A percentile compares a stretch with the other conserved stretches of the same genome.
Conservation (phyloP, 2,329 filamentous ascomycete species). For the Dothideomycetes sp. region DNA sequence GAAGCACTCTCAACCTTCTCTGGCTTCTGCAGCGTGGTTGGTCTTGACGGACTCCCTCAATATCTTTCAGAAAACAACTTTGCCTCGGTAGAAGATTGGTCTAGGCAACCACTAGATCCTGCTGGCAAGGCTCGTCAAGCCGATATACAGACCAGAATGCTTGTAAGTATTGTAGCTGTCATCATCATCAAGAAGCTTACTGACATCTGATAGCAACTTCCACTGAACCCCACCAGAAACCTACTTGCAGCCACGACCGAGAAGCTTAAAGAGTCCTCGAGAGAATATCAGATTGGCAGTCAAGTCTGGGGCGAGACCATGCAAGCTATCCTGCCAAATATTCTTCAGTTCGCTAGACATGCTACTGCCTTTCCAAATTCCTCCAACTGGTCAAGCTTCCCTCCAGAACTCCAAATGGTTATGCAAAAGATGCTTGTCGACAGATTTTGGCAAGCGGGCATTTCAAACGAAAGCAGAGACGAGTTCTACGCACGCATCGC, state of each 20-base stretch:
- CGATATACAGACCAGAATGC: slow-evolving; percentile 66
- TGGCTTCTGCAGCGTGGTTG: slow-evolving; percentile 71
- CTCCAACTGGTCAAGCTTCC: slow-evolving; percentile 69
- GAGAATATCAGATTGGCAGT: slow-evolving; percentile 65
- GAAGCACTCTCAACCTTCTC: slow-evolving; percentile 63
- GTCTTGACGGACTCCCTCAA: slow-evolving; percentile 67
- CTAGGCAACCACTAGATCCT: slow-evolving; percentile 62
- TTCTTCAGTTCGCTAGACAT: slow-evolving; percentile 81
- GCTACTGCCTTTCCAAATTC: slow-evolving; percentile 88
- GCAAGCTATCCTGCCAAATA: slow-evolving; percentile 70
- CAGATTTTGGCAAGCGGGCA: slow-evolving; percentile 96
- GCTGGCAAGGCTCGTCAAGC: slow-evolving; percentile 72
- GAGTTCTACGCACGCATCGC: slow-evolving; percentile 91
- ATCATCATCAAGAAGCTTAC: too few relatives aligned
- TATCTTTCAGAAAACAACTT: slow-evolving; percentile 69
- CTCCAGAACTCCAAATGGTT: slow-evolving; percentile 64
- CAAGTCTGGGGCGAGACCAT: slow-evolving; percentile 79
- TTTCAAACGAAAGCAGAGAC: slow-evolving; percentile 89
- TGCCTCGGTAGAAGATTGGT: slow-evolving; percentile 74
- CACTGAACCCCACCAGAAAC: slow-evolving; percentile 78
- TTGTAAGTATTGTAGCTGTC: slow-evolving; percentile 22
- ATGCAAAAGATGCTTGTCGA: slow-evolving; percentile 82
- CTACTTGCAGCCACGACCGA: slow-evolving; percentile 91
- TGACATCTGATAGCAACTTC: slow-evolving; percentile 47
- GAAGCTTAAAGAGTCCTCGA: slow-evolving; percentile 64